These are phyloP conservation scores for Chlamydomonas urium DNA, from an alignment of 139 green algal genomes.

Conservation along the genomic window DNA sequence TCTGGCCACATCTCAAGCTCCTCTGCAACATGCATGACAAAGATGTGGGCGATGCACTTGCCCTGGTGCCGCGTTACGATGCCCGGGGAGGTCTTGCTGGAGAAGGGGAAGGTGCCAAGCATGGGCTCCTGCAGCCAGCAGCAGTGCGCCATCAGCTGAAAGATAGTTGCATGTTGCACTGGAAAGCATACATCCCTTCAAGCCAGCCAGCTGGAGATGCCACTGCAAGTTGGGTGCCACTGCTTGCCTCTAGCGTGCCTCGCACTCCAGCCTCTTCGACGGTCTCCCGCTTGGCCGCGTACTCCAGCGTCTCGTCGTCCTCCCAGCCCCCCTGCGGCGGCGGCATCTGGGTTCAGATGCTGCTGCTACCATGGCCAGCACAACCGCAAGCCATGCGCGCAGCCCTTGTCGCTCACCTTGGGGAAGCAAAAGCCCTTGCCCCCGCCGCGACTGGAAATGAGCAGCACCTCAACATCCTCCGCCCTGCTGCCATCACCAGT, in stretches of 20 bases:
- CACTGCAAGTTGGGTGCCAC: background rate
- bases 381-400: too few species aligned
- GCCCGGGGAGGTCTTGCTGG: constrained; percentile 40
- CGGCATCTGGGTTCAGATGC: too few species aligned
- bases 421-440: constrained; percentile 78
- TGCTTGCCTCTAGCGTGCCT: constrained; percentile 66
- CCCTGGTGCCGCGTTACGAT: constrained; percentile 41
- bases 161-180: too few species aligned
- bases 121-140: constrained; percentile 53
- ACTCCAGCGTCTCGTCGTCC: constrained; percentile 79
- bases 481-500: background rate
- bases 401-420: constrained; percentile 65
- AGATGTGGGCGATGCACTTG: constrained; percentile 21
- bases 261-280: constrained; percentile 90
- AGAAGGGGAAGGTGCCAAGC: constrained; percentile 70
- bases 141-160: too few species aligned
- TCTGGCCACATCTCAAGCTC: constrained; percentile 85
- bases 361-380: too few species aligned
- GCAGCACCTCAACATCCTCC: constrained; percentile 54
- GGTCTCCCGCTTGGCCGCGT: constrained; percentile 78
- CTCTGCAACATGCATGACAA: constrained; percentile 77
- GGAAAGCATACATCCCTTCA: too few species aligned
- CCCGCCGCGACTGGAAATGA: constrained; percentile 66
- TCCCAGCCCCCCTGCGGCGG: constrained; percentile 93
- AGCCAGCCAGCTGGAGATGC: too few species aligned